Evolutionary conservation across 2,329 filamentous ascomycete genomes (phyloP), one percentile per base, ranked within the genome.

Genomic region (Neurospora sp.): DNA sequence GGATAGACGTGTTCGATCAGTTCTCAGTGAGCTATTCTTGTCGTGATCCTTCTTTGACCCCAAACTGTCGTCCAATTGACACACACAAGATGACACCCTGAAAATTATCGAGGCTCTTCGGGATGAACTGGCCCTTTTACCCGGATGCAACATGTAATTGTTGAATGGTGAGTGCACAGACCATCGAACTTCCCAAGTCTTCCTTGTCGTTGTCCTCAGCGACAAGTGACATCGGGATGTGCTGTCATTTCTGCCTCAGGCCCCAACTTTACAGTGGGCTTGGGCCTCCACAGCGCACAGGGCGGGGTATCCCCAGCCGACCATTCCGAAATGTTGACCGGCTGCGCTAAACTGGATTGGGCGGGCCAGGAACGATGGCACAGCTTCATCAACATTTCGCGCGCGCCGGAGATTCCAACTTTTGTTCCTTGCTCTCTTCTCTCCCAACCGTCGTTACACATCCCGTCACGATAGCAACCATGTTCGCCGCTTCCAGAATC

Each of bases 401-500:
- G 65, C 46, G 46, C 46, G 46, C 52, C 52, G 52, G 52, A 62
- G 23, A 33, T 17, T 62, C 52, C 52, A 52, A 52, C 43, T 33
- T 62, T 17, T 57, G 46, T n/a, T 23, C 3, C 19, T 52, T 62
- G 17, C 15, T 33, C 12, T 33, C 6, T 62, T 62, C 28, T 62
- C 46, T 36, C 52, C 52, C 52, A 62, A 62, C 52, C 52, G 52
- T 62, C 52, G 52, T 62, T 8, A 62, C 52, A n/a, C 52, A 33
- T 62, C 12, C 46, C 19, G 46, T 57, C 46, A 28, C 68, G 43
- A 68, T 73, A 73, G 72, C 76, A 81, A 90, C 76, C 74, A 94
- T 96, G 92, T 95, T 95, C 82, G 88, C 90, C 79, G 85, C 87
- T 81, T 86, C 88, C 75, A 85, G 80, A 75, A 84, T 91, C 82